Conservation (phyloP, 768 basidiomycete genomes). For the Amyloporia xantha region DNA sequence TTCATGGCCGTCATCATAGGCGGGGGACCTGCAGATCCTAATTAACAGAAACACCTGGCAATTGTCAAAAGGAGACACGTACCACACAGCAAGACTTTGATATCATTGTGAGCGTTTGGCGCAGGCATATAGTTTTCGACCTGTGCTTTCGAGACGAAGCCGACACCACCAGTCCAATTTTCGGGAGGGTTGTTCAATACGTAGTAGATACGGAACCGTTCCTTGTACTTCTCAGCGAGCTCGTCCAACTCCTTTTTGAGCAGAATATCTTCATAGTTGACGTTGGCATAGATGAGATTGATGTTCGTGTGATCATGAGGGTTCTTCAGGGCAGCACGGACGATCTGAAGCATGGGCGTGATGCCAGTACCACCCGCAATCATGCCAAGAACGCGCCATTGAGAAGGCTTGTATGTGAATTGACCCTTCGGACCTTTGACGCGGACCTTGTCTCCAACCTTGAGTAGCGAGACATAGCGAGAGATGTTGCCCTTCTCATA, state of each 20-base stretch:
- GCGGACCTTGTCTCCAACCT: constrained; percentile 80
- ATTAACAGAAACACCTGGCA: no score
- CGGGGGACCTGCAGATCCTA: constrained; percentile 52
- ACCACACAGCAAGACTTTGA: constrained; percentile 87
- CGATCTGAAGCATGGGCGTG: constrained; percentile 98
- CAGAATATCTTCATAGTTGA: constrained; percentile 87
- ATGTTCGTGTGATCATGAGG: constrained; percentile 78
- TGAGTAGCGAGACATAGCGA: constrained; percentile 71
- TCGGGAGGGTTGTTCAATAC: constrained; percentile 93
- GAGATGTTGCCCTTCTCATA: constrained; percentile 99
- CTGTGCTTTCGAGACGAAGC: constrained; percentile 91
- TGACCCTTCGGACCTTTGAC: constrained; percentile 97
- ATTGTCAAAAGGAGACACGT: constrained; percentile 22
- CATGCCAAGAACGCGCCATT: constrained; percentile 85
- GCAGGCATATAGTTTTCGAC: constrained; percentile 78
- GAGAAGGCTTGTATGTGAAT: constrained; percentile 73
- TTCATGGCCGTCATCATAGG: constrained; percentile 80
- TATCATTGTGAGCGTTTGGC: constrained; percentile 39
- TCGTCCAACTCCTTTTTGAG: constrained; percentile 83
- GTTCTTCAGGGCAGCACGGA: constrained; percentile 88
- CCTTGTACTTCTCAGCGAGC: constrained; percentile 54
- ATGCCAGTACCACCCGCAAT: constrained; percentile 98
- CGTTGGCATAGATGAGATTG: constrained; percentile 94
- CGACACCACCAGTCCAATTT: constrained; percentile 82
- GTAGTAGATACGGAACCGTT: constrained; percentile 76